Base-by-base conservation (phyloP, 768 basidiomycete species). In the Termitomyces sp. region DNA sequence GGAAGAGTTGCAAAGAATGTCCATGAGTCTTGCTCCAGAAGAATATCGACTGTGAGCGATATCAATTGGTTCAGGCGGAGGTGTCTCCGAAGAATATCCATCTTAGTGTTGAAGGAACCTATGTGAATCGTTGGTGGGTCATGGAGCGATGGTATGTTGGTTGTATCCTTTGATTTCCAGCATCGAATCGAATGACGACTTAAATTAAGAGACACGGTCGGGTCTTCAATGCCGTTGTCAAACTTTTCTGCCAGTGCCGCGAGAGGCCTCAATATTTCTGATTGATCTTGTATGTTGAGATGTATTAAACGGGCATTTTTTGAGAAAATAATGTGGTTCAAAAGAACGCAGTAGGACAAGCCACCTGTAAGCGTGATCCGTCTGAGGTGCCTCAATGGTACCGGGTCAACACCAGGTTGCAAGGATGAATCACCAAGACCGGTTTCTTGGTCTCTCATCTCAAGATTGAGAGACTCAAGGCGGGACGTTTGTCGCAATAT, bases 391-490 rank as follows among this genome's bases (percentile, higher is more conserved):
- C 5, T 2, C 4, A 50, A 5, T n/a, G 12, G 33, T 14, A 50
- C n/a, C 5, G 32, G 32, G 18, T n/a, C 18, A 2, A 12, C 33
- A 6, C 5, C 32, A 10, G 2, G 32, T 10, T 20, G 49, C 9
- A 26, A 9, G 13, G 28, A 1, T 13, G n/a, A 5, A n/a, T 33
- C n/a, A n/a, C 5, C 48, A 33, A 50, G 32, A 10, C 5, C n/a
- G 0, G n/a, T 32, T 13, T 4, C 18, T n/a, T 3, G 0, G 9
- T 18, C 0, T 18, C n/a, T n/a, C 0, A 9, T 2, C n/a, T 5
- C 10, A 0, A 50, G 5, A 1, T 5, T 3, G 14, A 50, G n/a
- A 20, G 9, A n/a, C n/a, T 50, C 32, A 33, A 50, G 49, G 33
- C 2, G 32, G n/a, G 32, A 20, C 18, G 32, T 33, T 33, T 50